A percentile compares a stretch with the other conserved stretches of the same genome.
phyloP scores from a whole-genome alignment of 352 stramenopile genomes.

The Globisporangium megalacanthum region DNA sequence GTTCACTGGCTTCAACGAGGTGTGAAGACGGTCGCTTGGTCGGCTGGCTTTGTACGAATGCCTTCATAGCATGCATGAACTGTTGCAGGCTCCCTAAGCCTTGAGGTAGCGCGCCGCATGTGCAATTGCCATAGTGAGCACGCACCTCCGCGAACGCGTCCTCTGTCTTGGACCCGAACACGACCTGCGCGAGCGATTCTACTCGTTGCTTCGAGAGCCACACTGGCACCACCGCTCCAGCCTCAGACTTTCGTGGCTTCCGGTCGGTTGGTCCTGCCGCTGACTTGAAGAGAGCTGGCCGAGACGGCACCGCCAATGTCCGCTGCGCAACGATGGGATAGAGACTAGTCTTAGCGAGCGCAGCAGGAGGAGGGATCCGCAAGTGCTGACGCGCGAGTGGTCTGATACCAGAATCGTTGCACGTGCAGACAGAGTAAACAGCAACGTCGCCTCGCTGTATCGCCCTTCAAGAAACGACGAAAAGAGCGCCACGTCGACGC shows the following conservation, averaged over 20 bases:
- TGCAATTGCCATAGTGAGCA: too few species aligned
- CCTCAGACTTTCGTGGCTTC: slow-evolving; percentile 17
- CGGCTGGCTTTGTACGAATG: slow-evolving; percentile 25
- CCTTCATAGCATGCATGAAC: slow-evolving; percentile 44
- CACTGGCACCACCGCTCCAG: background rate
- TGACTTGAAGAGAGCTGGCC: slow-evolving; percentile 14
- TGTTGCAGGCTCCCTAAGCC: slow-evolving; percentile 3
- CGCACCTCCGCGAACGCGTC: slow-evolving; percentile 43
- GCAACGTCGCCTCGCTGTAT: slow-evolving; percentile 34
- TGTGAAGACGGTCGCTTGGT: slow-evolving; percentile 10
- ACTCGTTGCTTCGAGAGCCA: slow-evolving; percentile 54
- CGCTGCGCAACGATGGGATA: slow-evolving; percentile 5
- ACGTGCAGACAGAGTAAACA: slow-evolving; percentile 54
- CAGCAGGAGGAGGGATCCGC: background rate
- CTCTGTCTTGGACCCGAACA: slow-evolving; percentile 46
- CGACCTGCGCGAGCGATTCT: slow-evolving; percentile 27
- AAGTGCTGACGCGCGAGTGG: background rate
- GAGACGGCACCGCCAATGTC: slow-evolving; percentile 20
- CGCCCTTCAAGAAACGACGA: slow-evolving; percentile 47
- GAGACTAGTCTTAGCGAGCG: background rate
- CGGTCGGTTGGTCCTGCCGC: slow-evolving; percentile 10
- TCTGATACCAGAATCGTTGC: slow-evolving; percentile 30
- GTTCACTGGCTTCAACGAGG: slow-evolving; percentile 37
- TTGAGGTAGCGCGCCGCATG: too few species aligned
- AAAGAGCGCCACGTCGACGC: slow-evolving; percentile 58